Percentiles rank a stretch among this genome's conserved stretches.
These are phyloP conservation scores for Eurotiales sp. DNA, from an alignment of 2,329 filamentous ascomycete genomes.

Conservation along the genomic window DNA sequence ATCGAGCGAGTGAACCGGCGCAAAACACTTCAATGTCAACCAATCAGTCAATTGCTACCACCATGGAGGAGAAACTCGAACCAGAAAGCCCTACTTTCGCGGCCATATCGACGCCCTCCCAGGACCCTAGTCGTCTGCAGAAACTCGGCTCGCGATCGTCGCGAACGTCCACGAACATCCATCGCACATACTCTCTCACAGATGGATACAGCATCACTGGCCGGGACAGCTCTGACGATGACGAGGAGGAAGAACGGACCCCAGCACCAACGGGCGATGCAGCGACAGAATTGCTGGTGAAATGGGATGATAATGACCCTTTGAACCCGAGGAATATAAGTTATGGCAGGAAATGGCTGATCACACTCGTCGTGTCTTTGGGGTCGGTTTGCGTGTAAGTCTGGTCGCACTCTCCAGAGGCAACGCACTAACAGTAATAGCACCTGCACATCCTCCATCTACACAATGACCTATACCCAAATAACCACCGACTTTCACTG, in stretches of 20 bases:
- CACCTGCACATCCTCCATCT: constrained; percentile 82
- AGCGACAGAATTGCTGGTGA: constrained; percentile 61
- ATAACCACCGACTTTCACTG: constrained; percentile 70
- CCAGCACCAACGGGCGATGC: constrained; percentile 17
- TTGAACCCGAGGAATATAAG: constrained; percentile 68
- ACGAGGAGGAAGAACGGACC: constrained; percentile 20
- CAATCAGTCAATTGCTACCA: neutral
- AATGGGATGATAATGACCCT: constrained; percentile 72
- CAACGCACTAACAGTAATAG: too few species aligned
- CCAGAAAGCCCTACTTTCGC: neutral
- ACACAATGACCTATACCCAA: constrained; percentile 76
- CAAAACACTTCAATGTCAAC: neutral
- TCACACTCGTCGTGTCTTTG: constrained; percentile 68
- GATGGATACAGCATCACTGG: constrained; percentile 30
- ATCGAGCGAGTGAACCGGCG: too few species aligned
- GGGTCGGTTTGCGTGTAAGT: constrained; percentile 82
- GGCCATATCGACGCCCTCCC: neutral
- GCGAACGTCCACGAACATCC: constrained; percentile 24
- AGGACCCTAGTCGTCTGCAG: neutral
- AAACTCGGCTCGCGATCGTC: constrained; percentile 18
- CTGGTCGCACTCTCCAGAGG: neutral
- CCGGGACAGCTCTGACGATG: constrained; percentile 23
- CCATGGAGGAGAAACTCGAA: constrained; percentile 3
- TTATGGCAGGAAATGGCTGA: constrained; percentile 68
- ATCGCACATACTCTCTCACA: constrained; percentile 34